A percentile compares a stretch with the other conserved stretches of the same genome.
These are phyloP conservation scores for Hexamita inflata DNA, from an alignment of 208 protist species.

Conservation along the genomic window DNA sequence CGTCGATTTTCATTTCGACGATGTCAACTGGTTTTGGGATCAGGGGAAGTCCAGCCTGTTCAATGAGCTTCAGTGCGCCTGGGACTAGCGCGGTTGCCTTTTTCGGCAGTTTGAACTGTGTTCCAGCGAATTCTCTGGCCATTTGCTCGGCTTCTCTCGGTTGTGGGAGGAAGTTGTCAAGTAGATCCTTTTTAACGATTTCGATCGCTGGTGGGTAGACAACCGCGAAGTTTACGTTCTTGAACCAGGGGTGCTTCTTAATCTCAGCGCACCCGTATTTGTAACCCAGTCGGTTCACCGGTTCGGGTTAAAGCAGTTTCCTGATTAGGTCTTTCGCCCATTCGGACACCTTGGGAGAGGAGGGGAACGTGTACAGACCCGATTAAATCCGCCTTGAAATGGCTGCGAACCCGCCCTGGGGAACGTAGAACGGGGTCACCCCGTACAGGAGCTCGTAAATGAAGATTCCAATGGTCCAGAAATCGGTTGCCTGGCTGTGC, in stretches of 20 bases:
- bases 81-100: not conserved
- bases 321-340: constrained; percentile 23
- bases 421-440: constrained; percentile 43
- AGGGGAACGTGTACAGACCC: constrained; percentile 18
- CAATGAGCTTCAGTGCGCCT: not conserved
- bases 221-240: not conserved
- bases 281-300: constrained; percentile 16
- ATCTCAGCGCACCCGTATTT: not conserved
- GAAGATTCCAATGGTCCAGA: constrained; percentile 53
- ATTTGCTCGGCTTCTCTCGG: not conserved
- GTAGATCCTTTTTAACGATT: not conserved
- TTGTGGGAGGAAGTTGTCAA: not conserved
- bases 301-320: constrained; percentile 13
- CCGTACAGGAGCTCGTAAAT: constrained; percentile 54
- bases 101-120: not conserved
- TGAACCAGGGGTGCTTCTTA: constrained; percentile 24
- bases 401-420: constrained; percentile 22
- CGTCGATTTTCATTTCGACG: too few relatives aligned
- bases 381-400: constrained; percentile 35
- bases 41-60: not conserved
- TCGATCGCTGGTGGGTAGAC: not conserved
- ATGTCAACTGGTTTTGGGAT: not conserved
- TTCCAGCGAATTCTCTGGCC: constrained; percentile 13
- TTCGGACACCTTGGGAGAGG: not conserved
- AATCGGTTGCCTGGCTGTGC: constrained; percentile 50